Base-by-base conservation (phyloP, 805 yeast species). In the Candida namnaoensis region DNA sequence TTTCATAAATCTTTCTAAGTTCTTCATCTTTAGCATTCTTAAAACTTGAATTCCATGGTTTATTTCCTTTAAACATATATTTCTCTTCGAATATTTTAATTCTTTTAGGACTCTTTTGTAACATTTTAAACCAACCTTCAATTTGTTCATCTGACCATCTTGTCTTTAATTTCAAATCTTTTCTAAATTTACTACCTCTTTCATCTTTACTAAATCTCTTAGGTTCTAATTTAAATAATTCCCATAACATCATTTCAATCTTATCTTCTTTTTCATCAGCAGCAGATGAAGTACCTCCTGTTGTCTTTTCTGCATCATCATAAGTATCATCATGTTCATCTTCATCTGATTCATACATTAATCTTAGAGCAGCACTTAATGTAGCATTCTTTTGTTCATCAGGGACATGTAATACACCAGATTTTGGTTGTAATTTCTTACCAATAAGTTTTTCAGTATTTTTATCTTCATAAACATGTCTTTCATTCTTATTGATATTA, bases 101-200 rank as follows among this genome's bases (percentile, higher is more conserved):
- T 43, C 84, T 68, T 36, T 68, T 67, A 1, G 93, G 88, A 36
- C 79, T 74, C 51, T 74, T 75, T 40, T 76, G 70, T 15, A 88
- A 56, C 82, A 84, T 82, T 42, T 83, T 65, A 1, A 82, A 82
- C 97, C 97, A 91, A 0, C 96, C 95, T 67, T 90, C 96, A 38
- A 91, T 77, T 57, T 87, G 95, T 54, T 88, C 96, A 59, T 88
- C 90, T 0, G 88, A 68, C 96, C 95, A 88, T 1, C 68, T 67
- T 0, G 81, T 72, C 34, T 68, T 66, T 6, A 57, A 49, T 47
- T 71, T 75, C 55, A 87, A 63, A 25, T 69, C 71, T 30, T 65
- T 61, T 40, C 96, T 67, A 9, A 55, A 60, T 36, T 65, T 61
- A 0, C 80, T 47, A 34, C 76, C 76, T 46, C 96, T 66, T 10